Evolutionary conservation across 768 basidiomycete genomes (phyloP), one percentile per base, ranked within the genome.

Genomic region (Favolaschia claudopus): DNA sequence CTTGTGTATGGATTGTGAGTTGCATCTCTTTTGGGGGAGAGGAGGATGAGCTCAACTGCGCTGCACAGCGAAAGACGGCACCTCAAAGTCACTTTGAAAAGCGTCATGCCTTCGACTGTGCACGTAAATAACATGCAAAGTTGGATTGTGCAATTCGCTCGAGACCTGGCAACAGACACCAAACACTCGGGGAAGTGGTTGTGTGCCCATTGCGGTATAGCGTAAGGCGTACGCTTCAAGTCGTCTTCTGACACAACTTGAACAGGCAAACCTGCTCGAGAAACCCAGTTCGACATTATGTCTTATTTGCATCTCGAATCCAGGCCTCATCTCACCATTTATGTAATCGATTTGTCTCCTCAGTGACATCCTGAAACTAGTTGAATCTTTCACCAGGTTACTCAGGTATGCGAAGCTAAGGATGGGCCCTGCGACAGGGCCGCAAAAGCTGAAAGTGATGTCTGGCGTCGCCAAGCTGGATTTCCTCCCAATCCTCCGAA

Each of bases 181-280:
- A 58, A 58, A 31, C 49, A 58, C 22, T 52, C 57, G 9, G 57
- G 50, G 1, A 52, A 52, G 33, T 58, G 57, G 49, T 29, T 22
- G 10, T 58, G 57, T 31, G 44, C 43, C 3, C 6, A 51, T 45
- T 58, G 57, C 19, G 57, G 57, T 58, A 33, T 22, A n/a, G 38
- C 6, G 36, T 20, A 2, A 28, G n/a, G n/a, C n/a, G n/a, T n/a
- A 3, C 5, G 15, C 13, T 8, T 8, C 33, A 3, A 29, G 13
- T 1, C n/a, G 9, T 4, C 8, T 31, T 24, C 24, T 42, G 13
- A 39, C 14, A 5, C 22, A 19, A 19, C 20, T 20, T 36, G 10
- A n/a, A n/a, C 33, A 58, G 49, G 57, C 13, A 51, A 58, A 33
- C 57, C 57, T 39, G 57, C 57, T n/a, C 57, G 50, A 2, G 49